phyloP scores from a whole-genome alignment of 78 protist species.

The Dictyostelium capitatum region DNA sequence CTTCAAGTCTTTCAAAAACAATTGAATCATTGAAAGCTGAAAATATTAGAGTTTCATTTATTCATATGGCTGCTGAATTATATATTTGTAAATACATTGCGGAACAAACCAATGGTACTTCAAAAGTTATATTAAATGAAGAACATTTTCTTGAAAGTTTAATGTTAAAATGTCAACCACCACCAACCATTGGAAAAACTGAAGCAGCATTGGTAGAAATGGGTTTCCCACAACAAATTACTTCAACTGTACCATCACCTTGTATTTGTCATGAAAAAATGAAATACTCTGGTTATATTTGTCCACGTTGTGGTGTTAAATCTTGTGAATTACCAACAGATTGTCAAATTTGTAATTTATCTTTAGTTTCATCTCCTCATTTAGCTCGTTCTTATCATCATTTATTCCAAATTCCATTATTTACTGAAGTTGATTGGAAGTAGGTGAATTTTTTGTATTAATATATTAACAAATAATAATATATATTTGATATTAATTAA shows the following conservation, averaged over 20 bases:
- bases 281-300: constrained; percentile 78
- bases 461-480: not conserved
- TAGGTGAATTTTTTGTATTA: not conserved
- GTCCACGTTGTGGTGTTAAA: constrained; percentile 87
- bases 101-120: constrained; percentile 79
- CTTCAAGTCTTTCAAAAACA: constrained; percentile 82
- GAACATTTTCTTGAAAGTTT: constrained; percentile 73
- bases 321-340: constrained; percentile 88
- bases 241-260: constrained; percentile 21
- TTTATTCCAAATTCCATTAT: constrained; percentile 81
- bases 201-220: constrained; percentile 80
- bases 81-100: constrained; percentile 57
- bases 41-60: constrained; percentile 69
- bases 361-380: constrained; percentile 90
- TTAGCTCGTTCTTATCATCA: constrained; percentile 92
- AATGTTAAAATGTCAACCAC: constrained; percentile 79
- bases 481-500: not conserved
- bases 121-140: constrained; percentile 48
- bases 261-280: constrained; percentile 73
- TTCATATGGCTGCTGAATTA: constrained; percentile 84
- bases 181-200: constrained; percentile 65
- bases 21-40: constrained; percentile 50
- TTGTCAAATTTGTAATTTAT: constrained; percentile 85
- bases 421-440: constrained; percentile 65
- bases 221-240: constrained; percentile 87